These are phyloP conservation scores for Didymellaceae sp. DNA, from an alignment of 2,329 filamentous ascomycete species.

Conservation along the genomic window DNA sequence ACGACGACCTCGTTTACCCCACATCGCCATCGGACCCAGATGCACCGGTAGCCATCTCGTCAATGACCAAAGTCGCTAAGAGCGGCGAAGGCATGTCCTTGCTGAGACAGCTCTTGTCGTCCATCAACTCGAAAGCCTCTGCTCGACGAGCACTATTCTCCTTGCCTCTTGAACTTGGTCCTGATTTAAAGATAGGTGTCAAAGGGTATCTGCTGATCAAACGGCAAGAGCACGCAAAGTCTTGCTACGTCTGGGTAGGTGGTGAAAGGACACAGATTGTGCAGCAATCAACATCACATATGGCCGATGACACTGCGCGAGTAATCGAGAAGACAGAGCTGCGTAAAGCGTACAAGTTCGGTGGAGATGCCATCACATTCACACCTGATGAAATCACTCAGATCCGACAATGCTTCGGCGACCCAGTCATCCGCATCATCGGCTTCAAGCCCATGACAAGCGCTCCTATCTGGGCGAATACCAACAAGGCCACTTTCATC, in stretches of 20 bases:
- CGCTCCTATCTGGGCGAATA: conserved; percentile 82
- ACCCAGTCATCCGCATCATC: conserved; percentile 83
- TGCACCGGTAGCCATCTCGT: conserved; percentile 61
- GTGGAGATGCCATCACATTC: conserved; percentile 87
- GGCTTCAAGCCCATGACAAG: conserved; percentile 85
- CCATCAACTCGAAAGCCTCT: conserved; percentile 88
- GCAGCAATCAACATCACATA: conserved; percentile 72
- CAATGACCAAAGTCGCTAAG: conserved; percentile 66
- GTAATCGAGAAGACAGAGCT: conserved; percentile 81
- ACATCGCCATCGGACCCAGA: conserved; percentile 71
- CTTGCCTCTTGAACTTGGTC: conserved; percentile 85
- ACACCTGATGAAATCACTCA: conserved; percentile 80
- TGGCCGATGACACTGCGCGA: conserved; percentile 78
- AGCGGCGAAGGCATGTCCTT: conserved; percentile 78
- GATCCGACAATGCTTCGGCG: conserved; percentile 76
- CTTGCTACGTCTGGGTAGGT: conserved; percentile 85
- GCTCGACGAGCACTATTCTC: conserved; percentile 87
- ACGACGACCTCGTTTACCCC: conserved; percentile 94
- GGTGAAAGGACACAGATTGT: conserved; percentile 87
- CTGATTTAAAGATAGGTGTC: conserved; percentile 83
- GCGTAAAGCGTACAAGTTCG: conserved; percentile 94
- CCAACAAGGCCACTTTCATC: conserved; percentile 87
- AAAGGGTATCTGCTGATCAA: conserved; percentile 93
- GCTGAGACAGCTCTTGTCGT: conserved; percentile 80
- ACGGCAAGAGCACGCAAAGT: conserved; percentile 79